Conservation (phyloP, 305 asterid genomes). For the Fraxinus baroniana region DNA sequence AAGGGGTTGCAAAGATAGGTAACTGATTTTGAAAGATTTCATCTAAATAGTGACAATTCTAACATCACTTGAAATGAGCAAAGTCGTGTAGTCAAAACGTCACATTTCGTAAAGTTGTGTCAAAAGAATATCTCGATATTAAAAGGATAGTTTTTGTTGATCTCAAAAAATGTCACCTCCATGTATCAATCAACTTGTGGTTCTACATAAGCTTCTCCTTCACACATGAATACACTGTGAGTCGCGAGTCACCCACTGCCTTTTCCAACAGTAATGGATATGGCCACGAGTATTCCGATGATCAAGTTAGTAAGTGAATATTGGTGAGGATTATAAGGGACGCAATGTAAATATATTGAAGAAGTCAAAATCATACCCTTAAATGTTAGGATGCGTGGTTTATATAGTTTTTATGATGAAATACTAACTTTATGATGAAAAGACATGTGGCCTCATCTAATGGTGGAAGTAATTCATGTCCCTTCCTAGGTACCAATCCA, state of each 20-base stretch:
- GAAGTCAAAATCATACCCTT: not conserved
- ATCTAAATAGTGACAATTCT: not conserved
- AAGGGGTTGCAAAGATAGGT: not conserved
- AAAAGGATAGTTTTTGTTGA: not conserved
- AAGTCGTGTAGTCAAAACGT: not conserved
- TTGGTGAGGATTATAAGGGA: not conserved
- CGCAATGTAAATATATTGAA: not conserved
- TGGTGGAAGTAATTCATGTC: not conserved
- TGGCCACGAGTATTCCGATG: not conserved
- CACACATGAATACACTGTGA: not conserved
- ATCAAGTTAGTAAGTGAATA: not conserved
- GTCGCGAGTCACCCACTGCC: not conserved
- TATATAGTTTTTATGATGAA: not conserved
- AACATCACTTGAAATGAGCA: not conserved
- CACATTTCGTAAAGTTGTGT: not conserved
- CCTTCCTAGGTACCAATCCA: not conserved
- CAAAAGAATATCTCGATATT: not conserved
- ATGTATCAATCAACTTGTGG: not conserved
- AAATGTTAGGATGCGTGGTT: not conserved
- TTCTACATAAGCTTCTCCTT: not conserved
- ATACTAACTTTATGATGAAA: not conserved
- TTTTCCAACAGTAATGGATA: no score
- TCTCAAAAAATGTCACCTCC: not conserved
- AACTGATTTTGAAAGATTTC: not conserved
- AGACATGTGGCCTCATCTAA: not conserved